Evolutionary conservation across 2,329 filamentous ascomycete species (phyloP).

Genomic region (Arthrobotrys megalospora): DNA sequence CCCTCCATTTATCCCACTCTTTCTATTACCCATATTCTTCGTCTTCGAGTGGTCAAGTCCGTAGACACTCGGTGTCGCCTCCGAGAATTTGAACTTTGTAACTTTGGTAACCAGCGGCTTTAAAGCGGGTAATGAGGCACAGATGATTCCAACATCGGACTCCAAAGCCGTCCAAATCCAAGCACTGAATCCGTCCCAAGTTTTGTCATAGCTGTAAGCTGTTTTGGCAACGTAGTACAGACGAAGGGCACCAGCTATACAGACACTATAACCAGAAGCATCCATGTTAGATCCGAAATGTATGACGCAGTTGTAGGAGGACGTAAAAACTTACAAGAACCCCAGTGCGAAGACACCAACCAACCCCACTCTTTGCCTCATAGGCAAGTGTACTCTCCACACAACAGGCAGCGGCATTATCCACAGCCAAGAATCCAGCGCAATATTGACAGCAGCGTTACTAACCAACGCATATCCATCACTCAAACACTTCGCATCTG

Average conservation of each 20-base stretch:
- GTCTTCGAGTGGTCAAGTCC: conserved; percentile 35
- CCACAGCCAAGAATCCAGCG: conserved; percentile 54
- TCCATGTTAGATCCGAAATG: not conserved
- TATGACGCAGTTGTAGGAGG: not conserved
- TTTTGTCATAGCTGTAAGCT: conserved; percentile 52
- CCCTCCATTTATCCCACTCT: conserved; percentile 15
- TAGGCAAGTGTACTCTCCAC: conserved; percentile 45
- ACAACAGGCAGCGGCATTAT: conserved; percentile 55
- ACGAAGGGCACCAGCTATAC: conserved; percentile 47
- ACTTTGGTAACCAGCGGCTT: conserved; percentile 57
- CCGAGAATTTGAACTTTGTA: conserved; percentile 60
- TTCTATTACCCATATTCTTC: conserved; percentile 32
- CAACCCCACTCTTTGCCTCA: conserved; percentile 50
- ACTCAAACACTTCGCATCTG: conserved; percentile 48
- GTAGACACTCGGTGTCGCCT: conserved; percentile 41
- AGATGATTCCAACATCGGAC: conserved; percentile 60
- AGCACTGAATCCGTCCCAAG: conserved; percentile 55
- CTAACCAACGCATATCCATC: conserved; percentile 53
- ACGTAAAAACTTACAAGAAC: conserved; percentile 43
- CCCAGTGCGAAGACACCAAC: conserved; percentile 53
- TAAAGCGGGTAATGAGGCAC: conserved; percentile 51
- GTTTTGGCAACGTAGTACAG: conserved; percentile 54
- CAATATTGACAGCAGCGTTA: conserved; percentile 59
- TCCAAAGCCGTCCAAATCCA: conserved; percentile 60
- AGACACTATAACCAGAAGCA: conserved; percentile 31